These are phyloP conservation scores for Coemansia erecta DNA, from an alignment of 192 early-diverging fungal genomes.

Conservation along the genomic window DNA sequence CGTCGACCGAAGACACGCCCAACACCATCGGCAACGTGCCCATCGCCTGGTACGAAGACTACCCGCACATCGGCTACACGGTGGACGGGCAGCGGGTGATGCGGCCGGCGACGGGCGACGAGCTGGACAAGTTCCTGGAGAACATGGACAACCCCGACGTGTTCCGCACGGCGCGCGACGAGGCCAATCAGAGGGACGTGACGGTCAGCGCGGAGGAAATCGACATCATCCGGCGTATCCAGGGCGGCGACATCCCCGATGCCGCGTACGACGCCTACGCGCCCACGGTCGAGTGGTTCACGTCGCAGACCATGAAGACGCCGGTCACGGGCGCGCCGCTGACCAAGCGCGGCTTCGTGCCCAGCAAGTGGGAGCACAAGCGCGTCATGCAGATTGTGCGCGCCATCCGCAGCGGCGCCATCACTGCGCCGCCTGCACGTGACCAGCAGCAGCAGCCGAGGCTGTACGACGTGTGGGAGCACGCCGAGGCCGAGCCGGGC, in stretches of 20 bases:
- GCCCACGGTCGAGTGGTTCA: conserved; percentile 94
- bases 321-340: conserved; percentile 90
- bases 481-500: conserved; percentile 58
- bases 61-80: conserved; percentile 95
- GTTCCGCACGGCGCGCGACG: conserved; percentile 85
- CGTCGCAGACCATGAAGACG: conserved; percentile 73
- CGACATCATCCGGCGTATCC: conserved; percentile 88
- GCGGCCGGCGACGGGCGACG: conserved; percentile 84
- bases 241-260: conserved; percentile 79
- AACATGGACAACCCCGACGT: conserved; percentile 91
- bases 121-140: conserved; percentile 89
- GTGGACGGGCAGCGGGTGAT: conserved; percentile 90
- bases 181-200: conserved; percentile 76
- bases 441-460: conserved; percentile 59
- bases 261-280: conserved; percentile 87
- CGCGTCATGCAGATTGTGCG: conserved; percentile 97
- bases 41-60: conserved; percentile 97
- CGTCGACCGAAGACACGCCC: conserved; percentile 80
- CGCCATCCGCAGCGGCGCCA: conserved; percentile 86
- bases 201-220: conserved; percentile 86
- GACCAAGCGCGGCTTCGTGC: conserved; percentile 92
- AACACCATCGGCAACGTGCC: conserved; percentile 97
- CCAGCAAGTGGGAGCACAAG: conserved; percentile 92
- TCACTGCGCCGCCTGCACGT: conserved; percentile 63
- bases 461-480: conserved; percentile 86